Evolutionary conservation across 2,329 filamentous ascomycete genomes (phyloP).

Genomic region (Microcyclosporella mali): DNA sequence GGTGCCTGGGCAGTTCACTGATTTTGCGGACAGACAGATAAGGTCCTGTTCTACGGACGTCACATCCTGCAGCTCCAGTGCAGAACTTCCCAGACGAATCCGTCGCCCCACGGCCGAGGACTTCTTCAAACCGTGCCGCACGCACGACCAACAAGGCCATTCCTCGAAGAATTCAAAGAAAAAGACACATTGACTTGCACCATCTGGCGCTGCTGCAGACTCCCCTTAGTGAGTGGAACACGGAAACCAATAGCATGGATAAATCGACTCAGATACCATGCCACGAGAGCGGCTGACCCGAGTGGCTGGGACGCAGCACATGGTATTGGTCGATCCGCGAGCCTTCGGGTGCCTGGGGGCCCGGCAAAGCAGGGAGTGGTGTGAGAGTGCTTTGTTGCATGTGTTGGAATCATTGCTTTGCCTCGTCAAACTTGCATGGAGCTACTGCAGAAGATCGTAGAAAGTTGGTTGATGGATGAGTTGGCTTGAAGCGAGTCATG

Average conservation of each 20-base stretch:
- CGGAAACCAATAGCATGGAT: background rate
- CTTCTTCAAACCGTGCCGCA: background rate
- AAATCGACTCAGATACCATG: constrained; percentile 2
- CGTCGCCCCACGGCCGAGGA: too few relatives aligned
- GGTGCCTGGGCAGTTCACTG: too few relatives aligned
- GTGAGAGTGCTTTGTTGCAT: background rate
- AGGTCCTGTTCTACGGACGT: too few relatives aligned
- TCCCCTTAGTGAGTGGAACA: constrained; percentile 2
- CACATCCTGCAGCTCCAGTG: too few relatives aligned
- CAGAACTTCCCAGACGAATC: too few relatives aligned
- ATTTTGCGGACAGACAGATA: too few relatives aligned
- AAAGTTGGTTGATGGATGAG: too few relatives aligned
- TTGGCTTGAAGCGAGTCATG: too few relatives aligned
- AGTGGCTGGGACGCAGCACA: background rate
- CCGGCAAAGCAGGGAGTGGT: background rate
- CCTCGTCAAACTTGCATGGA: too few relatives aligned
- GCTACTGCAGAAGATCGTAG: too few relatives aligned
- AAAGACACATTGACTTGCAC: constrained; percentile 3
- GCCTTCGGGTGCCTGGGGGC: too few relatives aligned
- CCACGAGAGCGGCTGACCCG: background rate
- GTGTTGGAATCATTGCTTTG: too few relatives aligned
- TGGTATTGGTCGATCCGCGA: background rate
- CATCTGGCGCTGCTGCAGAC: constrained; percentile 2
- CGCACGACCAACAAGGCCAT: background rate
- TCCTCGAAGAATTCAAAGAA: background rate